A percentile compares a stretch with the other conserved stretches of the same genome.
phyloP scores from a whole-genome alignment of 2,329 filamentous ascomycete species.

The Monilinia fructigena region DNA sequence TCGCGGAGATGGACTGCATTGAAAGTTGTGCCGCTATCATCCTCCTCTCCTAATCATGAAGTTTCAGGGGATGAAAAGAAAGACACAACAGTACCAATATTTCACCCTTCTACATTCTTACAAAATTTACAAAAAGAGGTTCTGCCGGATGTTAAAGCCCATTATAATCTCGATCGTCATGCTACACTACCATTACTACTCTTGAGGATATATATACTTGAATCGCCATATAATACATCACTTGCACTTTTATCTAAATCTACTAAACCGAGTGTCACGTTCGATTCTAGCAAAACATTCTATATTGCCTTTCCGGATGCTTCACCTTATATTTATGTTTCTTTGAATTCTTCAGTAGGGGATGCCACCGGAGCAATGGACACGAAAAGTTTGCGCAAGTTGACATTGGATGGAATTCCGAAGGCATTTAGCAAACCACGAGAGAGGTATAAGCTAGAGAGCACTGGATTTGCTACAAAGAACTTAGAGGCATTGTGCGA shows the following conservation, averaged over 20 bases:
- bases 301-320: slow-evolving; percentile 82
- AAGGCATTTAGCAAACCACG: slow-evolving; percentile 76
- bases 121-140: slow-evolving; percentile 72
- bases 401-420: slow-evolving; percentile 76
- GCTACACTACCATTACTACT: slow-evolving; percentile 66
- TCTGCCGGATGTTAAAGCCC: slow-evolving; percentile 76
- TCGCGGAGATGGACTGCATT: slow-evolving; percentile 65
- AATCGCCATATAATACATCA: slow-evolving; percentile 73
- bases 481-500: slow-evolving; percentile 69
- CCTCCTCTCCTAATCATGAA: slow-evolving; percentile 16
- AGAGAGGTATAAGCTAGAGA: slow-evolving; percentile 66
- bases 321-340: slow-evolving; percentile 71
- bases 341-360: slow-evolving; percentile 60
- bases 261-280: slow-evolving; percentile 35
- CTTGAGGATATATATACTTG: slow-evolving; percentile 74
- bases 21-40: slow-evolving; percentile 53
- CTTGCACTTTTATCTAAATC: slow-evolving; percentile 45
- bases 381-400: slow-evolving; percentile 61
- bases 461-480: slow-evolving; percentile 67
- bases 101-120: slow-evolving; percentile 79
- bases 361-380: slow-evolving; percentile 45
- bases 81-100: slow-evolving; percentile 60
- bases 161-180: slow-evolving; percentile 77
- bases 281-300: slow-evolving; percentile 68
- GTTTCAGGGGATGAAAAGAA: slow-evolving; percentile 40